Evolutionary conservation across 2,329 filamentous ascomycete genomes (phyloP), one percentile per base, ranked within the genome.

Genomic region (Paecilomyces sp.): DNA sequence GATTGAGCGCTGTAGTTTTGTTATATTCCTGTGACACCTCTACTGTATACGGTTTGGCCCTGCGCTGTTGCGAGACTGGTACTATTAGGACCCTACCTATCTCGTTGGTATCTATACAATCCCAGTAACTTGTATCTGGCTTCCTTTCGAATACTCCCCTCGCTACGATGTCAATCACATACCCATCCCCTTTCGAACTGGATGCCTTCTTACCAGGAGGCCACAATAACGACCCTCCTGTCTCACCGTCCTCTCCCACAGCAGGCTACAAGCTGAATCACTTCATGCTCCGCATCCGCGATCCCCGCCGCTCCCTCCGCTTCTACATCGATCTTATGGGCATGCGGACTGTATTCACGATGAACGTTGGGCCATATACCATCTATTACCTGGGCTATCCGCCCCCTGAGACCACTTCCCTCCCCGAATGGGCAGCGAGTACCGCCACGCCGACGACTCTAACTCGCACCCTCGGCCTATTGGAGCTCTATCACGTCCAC

Each of bases 361-460:
- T 75, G 68, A 75, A 76, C 56, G 66, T 70, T 34, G 73, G 74
- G 7, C 74, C 73, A 7, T 75, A 73, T 63, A 76, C 73, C 7
- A 71, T 76, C 57, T 76, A 76, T 63, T 76, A 75, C 58, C 70
- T 76, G 5, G 74, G 72, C 6, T 71, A 75, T 51, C 74, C 74
- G 3, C 67, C 70, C 12, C 68, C 70, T 13, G 58, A 65, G 12
- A 66, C 64, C n/a, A 58, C 71, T 53, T 63, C 62, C 33, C 62
- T 73, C 6, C 50, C 59, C 6, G 52, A 62, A 3, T 75, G 71
- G 69, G 70, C 71, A 11, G 59, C 62, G 51, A 63, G 66, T 7
- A 71, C 70, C 2, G 66, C 67, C 2, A 59, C 67, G 4, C 65
- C 68, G 7, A 64, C 59, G 0, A 63, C 60, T 0, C 60, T 76